Evolutionary conservation across 345 rosid genomes (phyloP).

Genomic region (Brassica nigra): DNA sequence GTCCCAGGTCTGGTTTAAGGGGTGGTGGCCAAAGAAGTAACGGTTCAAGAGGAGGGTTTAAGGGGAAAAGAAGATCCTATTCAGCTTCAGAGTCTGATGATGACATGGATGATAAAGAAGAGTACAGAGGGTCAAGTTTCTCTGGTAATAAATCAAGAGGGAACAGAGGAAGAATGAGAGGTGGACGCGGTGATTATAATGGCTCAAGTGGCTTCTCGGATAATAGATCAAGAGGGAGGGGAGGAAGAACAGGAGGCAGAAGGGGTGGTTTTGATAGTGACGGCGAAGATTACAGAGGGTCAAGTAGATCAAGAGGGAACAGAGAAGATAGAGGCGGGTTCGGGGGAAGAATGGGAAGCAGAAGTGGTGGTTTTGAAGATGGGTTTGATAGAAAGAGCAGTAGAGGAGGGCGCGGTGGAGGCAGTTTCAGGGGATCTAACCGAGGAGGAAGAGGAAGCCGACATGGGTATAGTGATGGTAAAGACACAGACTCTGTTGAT

Average conservation of each 20-base stretch:
- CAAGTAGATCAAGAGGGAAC: conserved; percentile 37
- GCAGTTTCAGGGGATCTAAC: conserved; percentile 35
- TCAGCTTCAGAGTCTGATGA: conserved; percentile 56
- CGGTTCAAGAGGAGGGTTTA: conserved; percentile 38
- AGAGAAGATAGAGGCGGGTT: conserved; percentile 35
- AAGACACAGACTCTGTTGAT: conserved; percentile 34
- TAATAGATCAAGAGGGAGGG: conserved; percentile 39
- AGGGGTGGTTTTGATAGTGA: conserved; percentile 33
- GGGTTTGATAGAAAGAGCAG: conserved; percentile 40
- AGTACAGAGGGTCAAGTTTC: conserved; percentile 27
- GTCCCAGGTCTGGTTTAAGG: conserved; percentile 35
- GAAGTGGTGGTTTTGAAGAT: conserved; percentile 42
- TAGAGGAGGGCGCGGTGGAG: conserved; percentile 41
- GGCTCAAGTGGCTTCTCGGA: conserved; percentile 29
- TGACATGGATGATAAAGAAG: conserved; percentile 37
- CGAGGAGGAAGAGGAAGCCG: conserved; percentile 37
- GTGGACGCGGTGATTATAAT: conserved; percentile 34
- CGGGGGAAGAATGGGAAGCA: conserved; percentile 41
- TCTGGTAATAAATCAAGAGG: conserved; percentile 36
- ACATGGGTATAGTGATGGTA: conserved; percentile 27
- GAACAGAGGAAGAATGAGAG: conserved; percentile 43
- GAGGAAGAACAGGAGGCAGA: conserved; percentile 31
- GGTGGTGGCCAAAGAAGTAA: conserved; percentile 39
- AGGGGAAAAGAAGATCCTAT: conserved; percentile 43
- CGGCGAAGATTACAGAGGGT: conserved; percentile 32